These are phyloP conservation scores for Malassezia psittaci DNA, from an alignment of 1,284 basidiomycete genomes.

Conservation along the genomic window DNA sequence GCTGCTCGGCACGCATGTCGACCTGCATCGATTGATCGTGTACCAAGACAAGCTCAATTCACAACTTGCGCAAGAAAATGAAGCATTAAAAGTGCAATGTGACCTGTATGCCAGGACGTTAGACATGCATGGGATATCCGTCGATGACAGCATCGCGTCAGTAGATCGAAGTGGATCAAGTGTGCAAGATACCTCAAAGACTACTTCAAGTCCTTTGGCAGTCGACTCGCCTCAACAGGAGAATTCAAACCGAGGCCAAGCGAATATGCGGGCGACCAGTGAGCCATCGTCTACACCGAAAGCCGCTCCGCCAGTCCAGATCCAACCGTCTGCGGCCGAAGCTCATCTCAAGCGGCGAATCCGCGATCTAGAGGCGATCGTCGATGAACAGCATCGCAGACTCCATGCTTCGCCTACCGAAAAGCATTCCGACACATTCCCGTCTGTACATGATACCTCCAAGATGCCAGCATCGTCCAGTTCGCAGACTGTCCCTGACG, in stretches of 20 bases:
- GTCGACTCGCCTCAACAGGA: too few species aligned
- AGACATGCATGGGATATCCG: neutral
- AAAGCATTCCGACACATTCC: neutral
- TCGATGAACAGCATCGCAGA: constrained; percentile 4
- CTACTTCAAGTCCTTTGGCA: too few species aligned
- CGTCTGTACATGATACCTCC: neutral
- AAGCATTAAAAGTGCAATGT: constrained; percentile 13
- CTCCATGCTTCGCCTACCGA: neutral
- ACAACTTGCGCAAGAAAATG: constrained; percentile 14
- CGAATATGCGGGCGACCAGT: neutral
- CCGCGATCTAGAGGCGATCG: neutral
- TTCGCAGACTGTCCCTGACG: neutral
- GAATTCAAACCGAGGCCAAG: neutral
- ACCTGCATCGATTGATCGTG: constrained; percentile 7
- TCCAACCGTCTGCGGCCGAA: neutral
- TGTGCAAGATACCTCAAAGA: too few species aligned
- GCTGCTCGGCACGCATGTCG: constrained; percentile 4
- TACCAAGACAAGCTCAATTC: constrained; percentile 17
- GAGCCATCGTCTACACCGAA: neutral
- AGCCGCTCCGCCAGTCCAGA: neutral
- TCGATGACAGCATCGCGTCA: neutral
- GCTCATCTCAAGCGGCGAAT: constrained; percentile 4
- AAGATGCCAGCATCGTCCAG: neutral
- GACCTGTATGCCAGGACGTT: neutral
- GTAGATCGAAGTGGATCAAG: too few species aligned